phyloP scores from a whole-genome alignment of 257 asterid genomes.

The Rhazya stricta region DNA sequence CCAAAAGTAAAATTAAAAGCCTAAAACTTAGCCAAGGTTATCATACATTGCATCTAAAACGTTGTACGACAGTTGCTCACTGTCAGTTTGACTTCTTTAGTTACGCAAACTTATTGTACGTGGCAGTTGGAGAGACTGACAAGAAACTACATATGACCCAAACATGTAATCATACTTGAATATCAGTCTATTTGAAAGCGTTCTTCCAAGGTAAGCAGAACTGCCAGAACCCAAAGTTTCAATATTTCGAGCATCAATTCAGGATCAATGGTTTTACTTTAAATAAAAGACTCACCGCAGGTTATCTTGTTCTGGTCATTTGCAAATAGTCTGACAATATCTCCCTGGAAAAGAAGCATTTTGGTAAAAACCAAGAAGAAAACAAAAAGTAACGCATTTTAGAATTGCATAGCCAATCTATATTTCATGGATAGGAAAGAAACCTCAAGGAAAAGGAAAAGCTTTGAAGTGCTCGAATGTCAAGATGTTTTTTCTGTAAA shows the following conservation, averaged over 20 bases:
- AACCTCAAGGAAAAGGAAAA: background rate
- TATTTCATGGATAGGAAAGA: background rate
- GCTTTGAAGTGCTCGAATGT: background rate
- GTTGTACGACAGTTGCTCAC: background rate
- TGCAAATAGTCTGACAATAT: constrained; percentile 86
- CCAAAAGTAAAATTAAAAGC: background rate
- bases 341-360: constrained; percentile 59
- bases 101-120: background rate
- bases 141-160: background rate
- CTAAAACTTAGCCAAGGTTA: background rate
- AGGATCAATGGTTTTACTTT: background rate
- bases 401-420: constrained; percentile 5
- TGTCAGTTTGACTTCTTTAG: background rate
- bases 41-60: background rate
- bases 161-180: background rate
- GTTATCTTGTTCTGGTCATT: constrained; percentile 89
- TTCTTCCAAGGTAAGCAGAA: background rate
- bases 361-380: constrained; percentile 16
- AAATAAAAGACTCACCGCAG: constrained; percentile 64
- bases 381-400: constrained; percentile 9
- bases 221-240: background rate
- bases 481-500: background rate
- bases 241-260: background rate
- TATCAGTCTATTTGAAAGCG: background rate
- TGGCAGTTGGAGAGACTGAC: background rate